Evolutionary conservation across 495 filamentous ascomycete genomes (phyloP), one percentile per base, ranked within the genome.

Genomic region (Aspergillus mulundensis): DNA sequence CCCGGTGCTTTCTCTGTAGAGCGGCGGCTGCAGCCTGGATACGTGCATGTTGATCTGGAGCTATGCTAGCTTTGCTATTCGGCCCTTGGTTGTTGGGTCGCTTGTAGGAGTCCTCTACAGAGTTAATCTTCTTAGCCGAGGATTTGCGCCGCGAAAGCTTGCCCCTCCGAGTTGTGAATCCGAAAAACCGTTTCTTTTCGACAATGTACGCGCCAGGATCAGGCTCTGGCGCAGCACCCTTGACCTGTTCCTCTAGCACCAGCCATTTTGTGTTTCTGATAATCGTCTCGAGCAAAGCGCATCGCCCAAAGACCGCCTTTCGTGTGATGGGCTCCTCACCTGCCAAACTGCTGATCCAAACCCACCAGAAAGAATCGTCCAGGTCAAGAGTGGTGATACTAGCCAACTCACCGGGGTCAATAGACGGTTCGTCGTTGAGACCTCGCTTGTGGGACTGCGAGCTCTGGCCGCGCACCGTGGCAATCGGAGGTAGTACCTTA

Each of bases 361-460:
- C 94, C 94, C 94, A 98, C 95, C 95, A 98, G 69, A 98, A 98
- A 0, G 92, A 87, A 66, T 97, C 94, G 64, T 98, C 94, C 11
- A 97, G 75, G 56, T 95, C 88, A 45, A 98, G 81, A 42, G 81
- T 80, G 28, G 81, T 87, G 60, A 97, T 95, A 61, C 90, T 96
- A 21, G 93, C 93, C 42, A 98, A 78, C 78, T 98, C 94, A 39
- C 91, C 94, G 3, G 93, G 95, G 52, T 96, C 91, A 3, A 97
- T 76, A 41, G 83, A 70, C 21, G 77, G 69, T 34, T 89, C 84
- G 15, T 75, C 72, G 54, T 89, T 83, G 32, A 86, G 65, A 42
- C 81, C 79, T 11, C 86, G 84, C 44, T 80, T 82, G 66, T 95
- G 87, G n/a, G 91, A 95, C 68, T 93, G 89, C 2, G 92, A 93